Evolutionary conservation across 2,329 filamentous ascomycete genomes (phyloP), one percentile per base, ranked within the genome.

Genomic region (Metarhizium sp.): DNA sequence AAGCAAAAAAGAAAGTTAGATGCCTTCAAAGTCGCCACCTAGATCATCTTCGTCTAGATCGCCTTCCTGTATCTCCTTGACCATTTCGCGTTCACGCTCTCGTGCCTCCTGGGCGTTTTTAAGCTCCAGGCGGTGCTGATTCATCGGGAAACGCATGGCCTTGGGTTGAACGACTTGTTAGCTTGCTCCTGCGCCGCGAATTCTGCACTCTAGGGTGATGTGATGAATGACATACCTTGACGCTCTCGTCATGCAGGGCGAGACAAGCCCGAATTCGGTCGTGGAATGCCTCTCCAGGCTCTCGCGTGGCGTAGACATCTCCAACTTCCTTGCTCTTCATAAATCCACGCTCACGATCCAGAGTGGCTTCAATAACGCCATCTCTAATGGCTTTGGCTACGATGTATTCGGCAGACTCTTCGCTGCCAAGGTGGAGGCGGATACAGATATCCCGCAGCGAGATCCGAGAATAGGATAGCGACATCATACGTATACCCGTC

Each of bases 71-170:
- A 99, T 97, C 78, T 99, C 94, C 80, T 97, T 97, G 60, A 92
- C 94, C 79, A 99, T 84, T 74, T 99, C 94, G 18, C 94, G 83
- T 78, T 99, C 94, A 20, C 94, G 82, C 72, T 99, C 94, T 52
- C 94, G 83, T n/a, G 94, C 94, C 74, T 99, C 95, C 72, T 97
- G 92, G 0, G 94, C 94, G 66, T 95, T 97, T 82, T 96, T 97
- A 55, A 99, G 81, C 74, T 99, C 94, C 55, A 97, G 79, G 18
- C 94, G 85, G 74, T 99, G 94, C 73, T 97, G 94, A 77, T 99
- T 96, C 92, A 97, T 97, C 2, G 94, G 94, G 75, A 97, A 99
- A 55, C 94, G 85, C 94, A 99, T 99, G 30, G 94, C 92, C 89
- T 92, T 20, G 54, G 45, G 30, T 30, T 11, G 14, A 29, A 20